These are phyloP conservation scores for Annona squamosa DNA, from an alignment of 164 flowering plant species.

Conservation along the genomic window DNA sequence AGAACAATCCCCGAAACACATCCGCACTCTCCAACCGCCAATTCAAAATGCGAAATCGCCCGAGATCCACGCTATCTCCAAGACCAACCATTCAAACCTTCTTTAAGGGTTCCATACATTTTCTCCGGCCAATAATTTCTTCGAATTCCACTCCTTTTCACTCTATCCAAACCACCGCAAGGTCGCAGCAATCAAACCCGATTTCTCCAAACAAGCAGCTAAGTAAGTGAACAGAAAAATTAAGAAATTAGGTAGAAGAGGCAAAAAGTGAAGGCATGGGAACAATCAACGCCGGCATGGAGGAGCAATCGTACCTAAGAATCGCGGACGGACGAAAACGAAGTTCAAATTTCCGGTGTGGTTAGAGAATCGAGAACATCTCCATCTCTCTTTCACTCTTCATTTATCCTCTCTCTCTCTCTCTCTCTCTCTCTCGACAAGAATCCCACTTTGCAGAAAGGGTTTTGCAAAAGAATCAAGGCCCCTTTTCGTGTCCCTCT, in stretches of 20 bases:
- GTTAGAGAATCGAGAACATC: not conserved
- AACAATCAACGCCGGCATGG: not conserved
- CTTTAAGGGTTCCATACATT: not conserved
- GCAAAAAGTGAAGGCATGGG: not conserved
- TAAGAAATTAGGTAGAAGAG: not conserved
- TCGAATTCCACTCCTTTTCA: not conserved
- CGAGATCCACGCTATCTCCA: not conserved
- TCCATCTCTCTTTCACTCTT: not conserved
- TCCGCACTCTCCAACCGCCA: not conserved
- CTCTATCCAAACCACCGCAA: not conserved
- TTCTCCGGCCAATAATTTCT: not conserved
- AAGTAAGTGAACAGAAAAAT: not conserved
- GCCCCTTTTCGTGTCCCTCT: not conserved
- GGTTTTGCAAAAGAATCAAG: not conserved
- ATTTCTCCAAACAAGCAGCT: not conserved
- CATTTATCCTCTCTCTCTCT: not conserved
- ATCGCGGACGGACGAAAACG: not conserved
- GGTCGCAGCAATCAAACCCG: not conserved
- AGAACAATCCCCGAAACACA: not conserved
- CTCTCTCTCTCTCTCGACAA: not conserved
- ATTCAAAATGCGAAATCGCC: not conserved
- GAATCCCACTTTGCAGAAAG: not conserved
- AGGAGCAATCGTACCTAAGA: not conserved
- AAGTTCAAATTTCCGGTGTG: not conserved
- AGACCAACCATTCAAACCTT: not conserved